Conservation (phyloP, 805 yeast genomes). For the Candida hispaniensis region DNA sequence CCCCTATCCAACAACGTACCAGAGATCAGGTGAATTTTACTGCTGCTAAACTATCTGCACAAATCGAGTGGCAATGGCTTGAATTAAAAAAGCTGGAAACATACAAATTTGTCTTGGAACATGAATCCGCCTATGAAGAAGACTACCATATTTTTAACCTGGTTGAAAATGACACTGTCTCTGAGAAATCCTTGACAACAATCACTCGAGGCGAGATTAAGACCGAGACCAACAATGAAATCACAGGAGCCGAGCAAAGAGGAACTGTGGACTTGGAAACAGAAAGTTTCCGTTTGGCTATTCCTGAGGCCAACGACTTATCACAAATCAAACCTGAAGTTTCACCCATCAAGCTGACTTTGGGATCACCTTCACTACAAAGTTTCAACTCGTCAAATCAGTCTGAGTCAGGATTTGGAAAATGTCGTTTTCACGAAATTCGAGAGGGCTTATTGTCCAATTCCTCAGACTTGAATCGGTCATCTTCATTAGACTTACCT, state of each 20-base stretch:
- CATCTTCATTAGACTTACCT: constrained; percentile 13
- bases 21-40: constrained; percentile 38
- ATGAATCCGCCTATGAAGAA: constrained; percentile 22
- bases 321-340: no score
- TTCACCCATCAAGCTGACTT: no score
- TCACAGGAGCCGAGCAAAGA: no score
- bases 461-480: constrained; percentile 3
- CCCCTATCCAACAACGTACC: constrained; percentile 48
- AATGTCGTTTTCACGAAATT: constrained; percentile 11
- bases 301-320: no score
- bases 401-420: no score
- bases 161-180: not conserved
- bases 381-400: no score
- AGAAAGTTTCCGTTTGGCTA: no score
- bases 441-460: constrained; percentile 13
- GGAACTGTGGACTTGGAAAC: no score
- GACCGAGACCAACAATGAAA: no score
- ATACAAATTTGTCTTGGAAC: constrained; percentile 32
- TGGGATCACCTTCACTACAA: no score
- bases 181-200: no score
- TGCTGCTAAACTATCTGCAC: constrained; percentile 39
- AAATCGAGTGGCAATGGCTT: constrained; percentile 47
- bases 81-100: constrained; percentile 39
- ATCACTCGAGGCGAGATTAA: no score
- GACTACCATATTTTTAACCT: not conserved